Percentiles rank a stretch among this genome's conserved stretches.
Conservation (phyloP, 148 eudicot genomes). For the Fallopia convolvulus region DNA sequence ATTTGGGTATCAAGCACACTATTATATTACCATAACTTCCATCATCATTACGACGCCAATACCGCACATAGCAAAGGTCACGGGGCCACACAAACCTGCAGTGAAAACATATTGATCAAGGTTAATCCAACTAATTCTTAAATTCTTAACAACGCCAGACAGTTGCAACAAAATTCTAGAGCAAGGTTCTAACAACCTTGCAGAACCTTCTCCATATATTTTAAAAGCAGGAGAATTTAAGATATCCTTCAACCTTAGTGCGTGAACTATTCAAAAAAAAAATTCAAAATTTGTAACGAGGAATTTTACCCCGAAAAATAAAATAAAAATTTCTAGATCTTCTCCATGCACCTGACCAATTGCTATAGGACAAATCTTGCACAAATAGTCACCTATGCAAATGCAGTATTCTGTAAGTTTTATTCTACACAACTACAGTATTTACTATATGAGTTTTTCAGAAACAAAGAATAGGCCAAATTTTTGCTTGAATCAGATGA, state of each 20-base stretch:
- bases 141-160: background rate
- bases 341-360: background rate
- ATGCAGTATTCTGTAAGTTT: background rate
- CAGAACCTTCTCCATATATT: background rate
- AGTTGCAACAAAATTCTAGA: background rate
- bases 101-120: slow-evolving; percentile 10
- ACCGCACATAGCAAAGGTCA: slow-evolving; percentile 96
- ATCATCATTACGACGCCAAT: slow-evolving; percentile 99
- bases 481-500: background rate
- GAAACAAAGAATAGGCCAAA: background rate
- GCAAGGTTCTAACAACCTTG: background rate
- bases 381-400: background rate
- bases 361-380: background rate
- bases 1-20: background rate
- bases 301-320: background rate
- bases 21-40: slow-evolving; percentile 76
- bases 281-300: background rate
- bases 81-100: slow-evolving; percentile 98
- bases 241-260: background rate
- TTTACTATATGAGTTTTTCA: background rate
- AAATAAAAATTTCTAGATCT: background rate
- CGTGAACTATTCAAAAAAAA: background rate
- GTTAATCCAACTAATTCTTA: background rate
- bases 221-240: background rate
- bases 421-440: background rate